Evolutionary conservation across 163 green algal species (phyloP).

Genomic region (Scenedesmus sp.): DNA sequence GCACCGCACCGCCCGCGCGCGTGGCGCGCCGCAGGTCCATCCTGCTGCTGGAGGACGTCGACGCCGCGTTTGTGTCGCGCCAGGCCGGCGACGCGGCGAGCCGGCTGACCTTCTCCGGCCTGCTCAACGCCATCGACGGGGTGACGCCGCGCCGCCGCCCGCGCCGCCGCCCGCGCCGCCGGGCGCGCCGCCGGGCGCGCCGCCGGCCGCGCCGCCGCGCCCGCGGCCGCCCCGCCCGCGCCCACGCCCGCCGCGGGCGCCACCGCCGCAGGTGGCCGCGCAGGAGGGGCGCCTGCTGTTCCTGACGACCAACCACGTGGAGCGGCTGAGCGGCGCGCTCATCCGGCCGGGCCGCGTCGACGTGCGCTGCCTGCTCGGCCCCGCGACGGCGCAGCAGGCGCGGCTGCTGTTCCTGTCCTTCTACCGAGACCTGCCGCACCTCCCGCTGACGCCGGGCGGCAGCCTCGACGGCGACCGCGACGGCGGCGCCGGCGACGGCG

Average conservation of each 20-base stretch:
- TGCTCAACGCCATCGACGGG: slow-evolving; percentile 62
- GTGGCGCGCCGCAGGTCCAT: slow-evolving; percentile 36
- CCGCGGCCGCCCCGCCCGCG: no score
- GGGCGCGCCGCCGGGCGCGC: no score
- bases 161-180: no score
- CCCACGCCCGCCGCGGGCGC: no score
- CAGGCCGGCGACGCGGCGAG: background rate
- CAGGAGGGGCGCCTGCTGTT: slow-evolving; percentile 53
- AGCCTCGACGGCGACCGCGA: no score
- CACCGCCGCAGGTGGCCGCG: background rate
- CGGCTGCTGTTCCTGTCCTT: slow-evolving; percentile 43
- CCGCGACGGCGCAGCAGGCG: slow-evolving; percentile 28
- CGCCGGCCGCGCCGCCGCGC: no score
- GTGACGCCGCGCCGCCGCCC: no score
- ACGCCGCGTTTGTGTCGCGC: slow-evolving; percentile 50
- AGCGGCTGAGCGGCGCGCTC: slow-evolving; percentile 45
- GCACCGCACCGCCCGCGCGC: no score
- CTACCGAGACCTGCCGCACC: slow-evolving; percentile 42
- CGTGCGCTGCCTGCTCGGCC: slow-evolving; percentile 15
- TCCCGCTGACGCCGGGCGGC: slow-evolving; percentile 14
- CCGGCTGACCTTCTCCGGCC: slow-evolving; percentile 50
- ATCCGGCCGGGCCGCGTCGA: slow-evolving; percentile 54
- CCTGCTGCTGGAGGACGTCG: slow-evolving; percentile 61
- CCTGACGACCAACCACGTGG: slow-evolving; percentile 59
- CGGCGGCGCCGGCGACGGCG: no score